phyloP scores from a whole-genome alignment of 164 flowering plant species.

The Vitis cinerea region DNA sequence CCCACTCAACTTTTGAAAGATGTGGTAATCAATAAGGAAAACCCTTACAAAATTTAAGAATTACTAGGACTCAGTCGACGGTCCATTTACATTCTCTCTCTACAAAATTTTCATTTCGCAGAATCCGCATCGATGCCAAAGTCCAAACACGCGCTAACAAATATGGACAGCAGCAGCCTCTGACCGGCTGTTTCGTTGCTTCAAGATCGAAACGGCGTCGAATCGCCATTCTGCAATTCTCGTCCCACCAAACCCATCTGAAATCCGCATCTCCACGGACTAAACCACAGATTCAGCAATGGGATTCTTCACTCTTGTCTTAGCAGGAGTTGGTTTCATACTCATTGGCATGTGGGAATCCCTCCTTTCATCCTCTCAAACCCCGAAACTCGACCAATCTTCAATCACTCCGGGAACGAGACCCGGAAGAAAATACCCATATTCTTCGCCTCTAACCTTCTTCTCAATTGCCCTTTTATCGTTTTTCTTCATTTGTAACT shows the following conservation, averaged over 20 bases:
- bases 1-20: too few relatives aligned
- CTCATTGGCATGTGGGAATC: constrained; percentile 66
- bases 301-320: constrained; percentile 55
- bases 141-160: not conserved
- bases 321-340: constrained; percentile 58
- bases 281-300: constrained; percentile 19
- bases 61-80: too few relatives aligned
- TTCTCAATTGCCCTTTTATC: constrained; percentile 34
- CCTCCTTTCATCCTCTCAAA: constrained; percentile 19
- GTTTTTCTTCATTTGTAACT: constrained; percentile 44
- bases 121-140: too few relatives aligned
- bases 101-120: too few relatives aligned
- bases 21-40: too few relatives aligned
- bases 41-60: too few relatives aligned
- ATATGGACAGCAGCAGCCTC: not conserved
- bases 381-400: not conserved
- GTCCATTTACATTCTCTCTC: too few relatives aligned
- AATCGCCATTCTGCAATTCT: not conserved
- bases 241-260: not conserved
- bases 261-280: not conserved
- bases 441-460: constrained; percentile 15
- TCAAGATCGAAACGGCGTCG: too few relatives aligned
- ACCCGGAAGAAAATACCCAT: constrained; percentile 3
- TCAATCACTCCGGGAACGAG: not conserved
- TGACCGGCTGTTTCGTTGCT: not conserved